phyloP scores from a whole-genome alignment of 768 basidiomycete genomes.

The Naganishia randhawae region DNA sequence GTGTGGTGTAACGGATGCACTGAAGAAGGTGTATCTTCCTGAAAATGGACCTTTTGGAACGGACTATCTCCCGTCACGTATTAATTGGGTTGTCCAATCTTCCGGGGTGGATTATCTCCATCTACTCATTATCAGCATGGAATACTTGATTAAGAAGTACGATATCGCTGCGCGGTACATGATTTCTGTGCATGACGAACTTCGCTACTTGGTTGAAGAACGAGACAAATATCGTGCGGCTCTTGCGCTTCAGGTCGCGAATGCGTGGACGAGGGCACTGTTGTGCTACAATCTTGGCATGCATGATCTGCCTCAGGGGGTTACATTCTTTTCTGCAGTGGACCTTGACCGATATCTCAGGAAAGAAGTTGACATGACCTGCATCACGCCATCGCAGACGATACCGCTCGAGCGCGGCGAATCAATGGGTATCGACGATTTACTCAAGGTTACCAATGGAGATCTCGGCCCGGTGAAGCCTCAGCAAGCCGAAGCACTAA shows the following conservation, averaged over 20 bases:
- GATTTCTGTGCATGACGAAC: conserved; percentile 94
- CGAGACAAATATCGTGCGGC: conserved; percentile 85
- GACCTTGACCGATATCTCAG: conserved; percentile 85
- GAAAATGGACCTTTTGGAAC: conserved; percentile 59
- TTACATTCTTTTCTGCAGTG: conserved; percentile 95
- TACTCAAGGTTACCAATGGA: conserved; percentile 66
- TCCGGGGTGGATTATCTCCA: conserved; percentile 98
- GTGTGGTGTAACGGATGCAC: conserved; percentile 86
- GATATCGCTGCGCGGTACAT: conserved; percentile 85
- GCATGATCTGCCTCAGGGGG: conserved; percentile 90
- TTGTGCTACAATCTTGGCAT: conserved; percentile 92
- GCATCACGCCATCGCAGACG: conserved; percentile 88
- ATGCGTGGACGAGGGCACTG: conserved; percentile 86
- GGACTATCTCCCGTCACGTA: conserved; percentile 90
- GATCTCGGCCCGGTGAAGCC: conserved; percentile 41
- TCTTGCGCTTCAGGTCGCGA: conserved; percentile 87
- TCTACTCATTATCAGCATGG: conserved; percentile 91
- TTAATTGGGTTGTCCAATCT: conserved; percentile 99
- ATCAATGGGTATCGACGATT: conserved; percentile 65
- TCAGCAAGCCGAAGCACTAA: not conserved
- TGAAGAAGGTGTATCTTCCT: conserved; percentile 84
- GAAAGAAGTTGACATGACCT: conserved; percentile 95
- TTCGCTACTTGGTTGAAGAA: conserved; percentile 86
- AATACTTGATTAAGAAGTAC: conserved; percentile 75
- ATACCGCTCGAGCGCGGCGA: conserved; percentile 79